These are phyloP conservation scores for Kokia cookei DNA, from an alignment of 441 rosid genomes.

Conservation along the genomic window DNA sequence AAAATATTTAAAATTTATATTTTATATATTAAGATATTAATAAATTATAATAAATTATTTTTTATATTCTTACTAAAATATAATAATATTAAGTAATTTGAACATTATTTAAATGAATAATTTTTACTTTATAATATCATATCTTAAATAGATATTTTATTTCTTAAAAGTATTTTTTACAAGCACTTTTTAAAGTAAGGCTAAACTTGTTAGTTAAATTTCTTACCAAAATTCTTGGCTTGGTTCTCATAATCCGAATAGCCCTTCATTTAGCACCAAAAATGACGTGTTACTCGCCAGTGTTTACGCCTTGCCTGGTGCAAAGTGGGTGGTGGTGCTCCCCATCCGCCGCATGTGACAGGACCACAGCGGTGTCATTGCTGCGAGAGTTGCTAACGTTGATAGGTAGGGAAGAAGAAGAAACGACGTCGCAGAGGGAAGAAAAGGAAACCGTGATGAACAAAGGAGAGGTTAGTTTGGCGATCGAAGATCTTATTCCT, in stretches of 20 bases:
- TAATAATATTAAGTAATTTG: too few relatives aligned
- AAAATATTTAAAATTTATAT: too few relatives aligned
- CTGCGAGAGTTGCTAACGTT: slow-evolving; percentile 30
- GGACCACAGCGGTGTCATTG: slow-evolving; percentile 36
- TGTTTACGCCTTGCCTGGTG: slow-evolving; percentile 19
- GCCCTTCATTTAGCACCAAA: neutral
- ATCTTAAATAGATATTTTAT: too few relatives aligned
- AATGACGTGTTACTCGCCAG: slow-evolving; percentile 30
- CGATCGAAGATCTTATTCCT: slow-evolving; percentile 40
- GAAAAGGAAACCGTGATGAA: neutral
- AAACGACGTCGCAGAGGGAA: neutral
- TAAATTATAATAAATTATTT: too few relatives aligned
- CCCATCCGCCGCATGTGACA: slow-evolving; percentile 43
- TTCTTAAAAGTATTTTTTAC: too few relatives aligned
- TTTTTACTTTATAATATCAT: too few relatives aligned
- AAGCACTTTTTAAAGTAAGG: too few relatives aligned
- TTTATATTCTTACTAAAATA: too few relatives aligned
- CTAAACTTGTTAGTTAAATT: too few relatives aligned
- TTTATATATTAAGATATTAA: too few relatives aligned
- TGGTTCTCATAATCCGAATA: neutral
- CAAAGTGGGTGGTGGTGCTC: slow-evolving; percentile 30
- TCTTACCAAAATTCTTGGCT: slow-evolving; percentile 27
- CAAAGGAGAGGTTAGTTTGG: slow-evolving; percentile 18
- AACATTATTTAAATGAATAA: too few relatives aligned
- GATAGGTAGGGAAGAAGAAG: slow-evolving; percentile 1